Percentiles rank a stretch among this genome's conserved stretches.
Conservation (phyloP, 129 eudicot genomes). For the Scalesia atractyloides region DNA sequence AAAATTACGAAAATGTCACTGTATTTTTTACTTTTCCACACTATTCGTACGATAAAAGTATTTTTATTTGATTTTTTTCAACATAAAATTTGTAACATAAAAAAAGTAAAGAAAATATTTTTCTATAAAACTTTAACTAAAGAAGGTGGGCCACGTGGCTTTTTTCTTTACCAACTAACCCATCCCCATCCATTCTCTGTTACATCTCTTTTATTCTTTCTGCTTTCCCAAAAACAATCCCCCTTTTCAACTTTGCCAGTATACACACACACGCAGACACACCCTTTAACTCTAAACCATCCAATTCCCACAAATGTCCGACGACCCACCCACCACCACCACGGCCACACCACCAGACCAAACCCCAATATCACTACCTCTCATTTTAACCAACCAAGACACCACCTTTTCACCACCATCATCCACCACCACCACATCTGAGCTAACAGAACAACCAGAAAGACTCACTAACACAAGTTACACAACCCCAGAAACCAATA, state of each 20-base stretch:
- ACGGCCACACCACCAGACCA: slow-evolving; percentile 13
- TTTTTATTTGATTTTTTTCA: too few species aligned
- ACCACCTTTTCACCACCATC: slow-evolving; percentile 19
- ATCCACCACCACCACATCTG: slow-evolving; percentile 15
- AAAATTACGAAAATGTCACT: too few species aligned
- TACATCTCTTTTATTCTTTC: slow-evolving; percentile 21
- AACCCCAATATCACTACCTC: slow-evolving; percentile 35
- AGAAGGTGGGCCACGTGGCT: too few species aligned
- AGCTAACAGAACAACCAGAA: slow-evolving; percentile 32
- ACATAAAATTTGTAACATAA: too few species aligned
- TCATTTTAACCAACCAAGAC: slow-evolving; percentile 25
- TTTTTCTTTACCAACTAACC: too few species aligned
- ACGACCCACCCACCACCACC: slow-evolving; percentile 31
- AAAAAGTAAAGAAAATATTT: too few species aligned
- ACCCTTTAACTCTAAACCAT: slow-evolving; percentile 25
- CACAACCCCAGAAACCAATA: slow-evolving; percentile 43
- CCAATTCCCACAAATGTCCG: slow-evolving; percentile 27
- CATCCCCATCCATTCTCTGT: slow-evolving; percentile 7
- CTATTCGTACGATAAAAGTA: too few species aligned
- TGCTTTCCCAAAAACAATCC: slow-evolving; percentile 17
- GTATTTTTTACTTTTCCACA: too few species aligned
- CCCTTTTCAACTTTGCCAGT: too few species aligned
- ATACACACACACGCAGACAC: background rate
- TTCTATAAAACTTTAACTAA: too few species aligned
- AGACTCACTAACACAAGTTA: slow-evolving; percentile 3